phyloP scores from a whole-genome alignment of 2,329 filamentous ascomycete genomes.

The Cordyceps militaris region DNA sequence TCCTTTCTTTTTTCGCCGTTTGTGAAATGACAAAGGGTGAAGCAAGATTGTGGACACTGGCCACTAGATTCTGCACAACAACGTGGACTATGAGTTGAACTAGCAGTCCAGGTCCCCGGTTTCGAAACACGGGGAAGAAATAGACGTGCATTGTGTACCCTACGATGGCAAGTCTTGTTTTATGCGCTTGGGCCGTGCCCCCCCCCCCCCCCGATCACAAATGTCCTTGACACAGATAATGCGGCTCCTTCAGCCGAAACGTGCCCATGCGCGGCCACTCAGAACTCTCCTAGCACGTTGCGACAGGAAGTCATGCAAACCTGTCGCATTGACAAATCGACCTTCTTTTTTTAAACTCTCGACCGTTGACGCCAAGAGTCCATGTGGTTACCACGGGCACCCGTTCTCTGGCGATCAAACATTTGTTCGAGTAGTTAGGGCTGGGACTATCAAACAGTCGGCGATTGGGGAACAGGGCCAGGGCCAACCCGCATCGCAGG shows the following conservation, averaged over 20 bases:
- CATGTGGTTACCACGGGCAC: background rate
- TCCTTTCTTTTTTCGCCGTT: background rate
- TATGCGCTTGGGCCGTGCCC: slow-evolving; percentile 7
- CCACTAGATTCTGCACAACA: background rate
- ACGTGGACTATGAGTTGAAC: too few species aligned
- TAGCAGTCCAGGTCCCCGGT: background rate
- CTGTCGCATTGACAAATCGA: slow-evolving; percentile 4
- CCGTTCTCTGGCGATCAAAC: background rate
- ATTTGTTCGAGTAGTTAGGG: background rate
- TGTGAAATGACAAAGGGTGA: slow-evolving; percentile 10
- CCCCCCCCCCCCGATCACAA: background rate
- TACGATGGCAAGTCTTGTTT: slow-evolving; percentile 1
- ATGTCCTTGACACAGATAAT: background rate
- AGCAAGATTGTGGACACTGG: background rate
- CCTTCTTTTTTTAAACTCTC: background rate
- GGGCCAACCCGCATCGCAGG: background rate
- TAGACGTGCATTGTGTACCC: background rate
- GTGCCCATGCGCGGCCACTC: background rate
- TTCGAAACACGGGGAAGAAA: slow-evolving; percentile 7
- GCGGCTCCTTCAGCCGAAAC: slow-evolving; percentile 10
- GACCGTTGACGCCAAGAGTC: background rate
- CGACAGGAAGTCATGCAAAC: slow-evolving; percentile 1
- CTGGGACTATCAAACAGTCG: slow-evolving; percentile 3
- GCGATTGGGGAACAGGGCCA: background rate
- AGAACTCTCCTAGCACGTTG: background rate